Evolutionary conservation across 108 stramenopile species (phyloP).

Genomic region (Chaetoceros muelleri): DNA sequence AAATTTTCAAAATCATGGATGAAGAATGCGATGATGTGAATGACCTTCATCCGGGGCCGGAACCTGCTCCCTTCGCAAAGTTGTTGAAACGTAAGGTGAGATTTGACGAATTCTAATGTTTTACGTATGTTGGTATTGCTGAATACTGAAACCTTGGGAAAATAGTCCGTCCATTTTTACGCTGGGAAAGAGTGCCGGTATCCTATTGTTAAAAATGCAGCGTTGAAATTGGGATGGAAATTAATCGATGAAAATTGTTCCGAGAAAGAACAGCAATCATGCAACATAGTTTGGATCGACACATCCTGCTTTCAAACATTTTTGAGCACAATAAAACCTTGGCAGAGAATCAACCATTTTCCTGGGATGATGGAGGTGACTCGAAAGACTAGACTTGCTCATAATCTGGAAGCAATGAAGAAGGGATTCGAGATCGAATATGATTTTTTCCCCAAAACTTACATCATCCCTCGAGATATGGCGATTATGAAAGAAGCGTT

Average conservation of each 20-base stretch:
- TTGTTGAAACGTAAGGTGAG: too few relatives aligned
- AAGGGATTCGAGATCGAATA: slow-evolving; percentile 61
- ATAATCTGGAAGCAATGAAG: slow-evolving; percentile 64
- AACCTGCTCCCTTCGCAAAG: too few relatives aligned
- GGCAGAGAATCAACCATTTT: slow-evolving; percentile 80
- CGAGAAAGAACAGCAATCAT: slow-evolving; percentile 22
- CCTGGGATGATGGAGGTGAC: slow-evolving; percentile 79
- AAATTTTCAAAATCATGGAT: too few relatives aligned
- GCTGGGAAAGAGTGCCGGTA: slow-evolving; percentile 33
- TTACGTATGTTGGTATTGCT: too few relatives aligned
- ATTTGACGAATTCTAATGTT: too few relatives aligned
- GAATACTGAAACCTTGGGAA: too few relatives aligned
- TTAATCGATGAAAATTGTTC: slow-evolving; percentile 23
- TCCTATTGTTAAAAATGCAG: slow-evolving; percentile 20
- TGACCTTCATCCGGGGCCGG: too few relatives aligned
- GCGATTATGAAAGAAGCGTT: slow-evolving; percentile 44
- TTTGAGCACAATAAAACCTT: slow-evolving; percentile 30
- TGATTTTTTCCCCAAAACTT: slow-evolving; percentile 65
- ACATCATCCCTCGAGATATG: slow-evolving; percentile 48
- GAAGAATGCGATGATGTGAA: too few relatives aligned
- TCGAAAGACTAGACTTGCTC: slow-evolving; percentile 61
- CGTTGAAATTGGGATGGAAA: slow-evolving; percentile 27
- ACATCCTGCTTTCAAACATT: slow-evolving; percentile 30
- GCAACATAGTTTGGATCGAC: slow-evolving; percentile 72
- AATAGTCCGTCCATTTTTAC: slow-evolving; percentile 20